Evolutionary conservation across 106 monocot species (phyloP), one percentile per base, ranked within the genome.

Genomic region (Amphibolis antarctica): DNA sequence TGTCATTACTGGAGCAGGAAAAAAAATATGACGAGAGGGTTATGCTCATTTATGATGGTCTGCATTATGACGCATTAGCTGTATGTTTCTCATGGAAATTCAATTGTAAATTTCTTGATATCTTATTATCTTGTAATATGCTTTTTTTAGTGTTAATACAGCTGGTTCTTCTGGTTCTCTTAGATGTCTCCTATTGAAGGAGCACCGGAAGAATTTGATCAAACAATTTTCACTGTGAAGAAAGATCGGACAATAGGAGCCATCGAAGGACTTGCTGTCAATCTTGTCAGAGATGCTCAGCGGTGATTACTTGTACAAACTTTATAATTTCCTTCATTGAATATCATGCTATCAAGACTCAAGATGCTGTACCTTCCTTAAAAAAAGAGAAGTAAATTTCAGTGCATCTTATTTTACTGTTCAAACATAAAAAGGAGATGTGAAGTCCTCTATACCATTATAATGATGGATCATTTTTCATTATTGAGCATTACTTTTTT

Each of bases 61-160:
- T 98, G 28, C 98, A 98, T 75, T 98, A 91, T 66, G 98, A 98
- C 74, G 91, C 98, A 53, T 78, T 98, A 66, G 96, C 96, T 63
- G 96, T 98, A 88, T 69, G 90, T 79, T 5, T 23, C 46, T 18
- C 63, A 45, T 25, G 46, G 14, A 18, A 42, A 18, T 61, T 21
- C 23, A 30, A n/a, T 23, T 55, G 4, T 1, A 23, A 55, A 4
- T 20, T 1, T 42, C 22, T 11, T 10, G 17, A 30, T 6, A 17
- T 61, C 17, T 19, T 36, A 11, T 44, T n/a, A 5, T 43, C 22
- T 27, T 23, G 10, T 20, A 54, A 2, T 11, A 14, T 60, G 31
- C 29, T 10, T 3, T 60, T 60, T 60, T 9, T n/a, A 11, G 14
- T 36, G 11, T 36, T 60, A 55, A 5, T 59, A 23, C 24, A 30